Percentiles rank a stretch among this genome's conserved stretches.
phyloP scores from a whole-genome alignment of 306 rosid species.

The Medicago ruthenica region DNA sequence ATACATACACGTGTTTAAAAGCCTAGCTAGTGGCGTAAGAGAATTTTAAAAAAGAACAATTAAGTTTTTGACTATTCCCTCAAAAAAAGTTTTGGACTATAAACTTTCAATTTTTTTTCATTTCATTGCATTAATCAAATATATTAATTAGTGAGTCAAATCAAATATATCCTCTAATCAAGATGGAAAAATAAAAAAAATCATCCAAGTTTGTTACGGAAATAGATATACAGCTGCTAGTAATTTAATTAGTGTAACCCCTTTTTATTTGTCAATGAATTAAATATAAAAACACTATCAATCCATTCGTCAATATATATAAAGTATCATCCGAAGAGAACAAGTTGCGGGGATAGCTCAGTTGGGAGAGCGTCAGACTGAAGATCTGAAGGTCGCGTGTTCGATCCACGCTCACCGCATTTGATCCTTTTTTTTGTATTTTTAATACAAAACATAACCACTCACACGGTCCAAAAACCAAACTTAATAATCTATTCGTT shows the following conservation, averaged over 20 bases:
- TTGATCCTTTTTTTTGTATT: not conserved
- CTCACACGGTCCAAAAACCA: too few species aligned
- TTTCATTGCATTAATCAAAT: too few species aligned
- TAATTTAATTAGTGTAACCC: not conserved
- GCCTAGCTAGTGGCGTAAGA: too few species aligned
- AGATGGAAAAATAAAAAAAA: not conserved
- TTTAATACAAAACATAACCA: not conserved
- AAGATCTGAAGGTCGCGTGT: slow-evolving; percentile 50
- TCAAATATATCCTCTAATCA: not conserved
- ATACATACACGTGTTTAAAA: too few species aligned
- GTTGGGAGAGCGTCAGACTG: slow-evolving; percentile 51
- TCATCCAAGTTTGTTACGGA: too few species aligned
- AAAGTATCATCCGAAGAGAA: too few species aligned
- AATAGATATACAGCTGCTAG: too few species aligned
- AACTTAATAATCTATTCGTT: not conserved
- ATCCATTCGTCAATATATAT: too few species aligned
- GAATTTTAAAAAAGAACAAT: not conserved
- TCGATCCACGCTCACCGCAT: slow-evolving; percentile 49
- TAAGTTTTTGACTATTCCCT: not conserved
- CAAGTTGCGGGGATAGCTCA: slow-evolving; percentile 43
- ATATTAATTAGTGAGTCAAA: too few species aligned
- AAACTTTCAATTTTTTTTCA: too few species aligned
- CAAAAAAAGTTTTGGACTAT: not conserved
- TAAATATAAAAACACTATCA: not conserved
- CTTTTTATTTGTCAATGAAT: not conserved